Conservation (phyloP, 139 green algal species). For the Trebouxia sp. region DNA sequence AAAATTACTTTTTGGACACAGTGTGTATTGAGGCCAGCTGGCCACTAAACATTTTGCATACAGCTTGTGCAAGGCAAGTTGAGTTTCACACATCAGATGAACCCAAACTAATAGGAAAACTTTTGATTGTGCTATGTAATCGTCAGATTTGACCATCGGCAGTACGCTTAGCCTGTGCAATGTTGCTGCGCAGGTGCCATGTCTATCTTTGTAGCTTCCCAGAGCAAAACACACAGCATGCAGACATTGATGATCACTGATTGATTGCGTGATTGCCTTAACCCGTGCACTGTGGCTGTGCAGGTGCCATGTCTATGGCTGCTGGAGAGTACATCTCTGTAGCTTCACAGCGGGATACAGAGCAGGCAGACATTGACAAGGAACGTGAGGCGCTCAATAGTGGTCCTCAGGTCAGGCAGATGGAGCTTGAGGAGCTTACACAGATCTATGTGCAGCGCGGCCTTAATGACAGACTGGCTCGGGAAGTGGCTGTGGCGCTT, state of each 20-base stretch:
- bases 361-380: conserved; percentile 83
- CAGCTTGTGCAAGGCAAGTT: no score
- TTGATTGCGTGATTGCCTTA: background rate
- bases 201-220: no score
- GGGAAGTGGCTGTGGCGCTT: conserved; percentile 52
- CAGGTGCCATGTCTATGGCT: conserved; percentile 49
- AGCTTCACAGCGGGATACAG: conserved; percentile 56
- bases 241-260: background rate
- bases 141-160: no score
- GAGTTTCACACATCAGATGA: no score
- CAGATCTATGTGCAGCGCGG: conserved; percentile 76
- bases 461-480: conserved; percentile 62
- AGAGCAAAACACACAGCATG: background rate
- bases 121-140: no score
- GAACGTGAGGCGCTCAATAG: conserved; percentile 69
- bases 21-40: no score
- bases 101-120: no score
- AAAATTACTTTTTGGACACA: no score
- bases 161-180: no score
- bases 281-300: background rate
- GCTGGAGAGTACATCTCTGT: conserved; percentile 80
- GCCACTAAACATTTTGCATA: no score
- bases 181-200: no score
- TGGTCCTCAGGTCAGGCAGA: conserved; percentile 52
- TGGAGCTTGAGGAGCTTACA: conserved; percentile 77